Conservation (phyloP, 495 filamentous ascomycete species). For the Aspergillus sclerotioniger region DNA sequence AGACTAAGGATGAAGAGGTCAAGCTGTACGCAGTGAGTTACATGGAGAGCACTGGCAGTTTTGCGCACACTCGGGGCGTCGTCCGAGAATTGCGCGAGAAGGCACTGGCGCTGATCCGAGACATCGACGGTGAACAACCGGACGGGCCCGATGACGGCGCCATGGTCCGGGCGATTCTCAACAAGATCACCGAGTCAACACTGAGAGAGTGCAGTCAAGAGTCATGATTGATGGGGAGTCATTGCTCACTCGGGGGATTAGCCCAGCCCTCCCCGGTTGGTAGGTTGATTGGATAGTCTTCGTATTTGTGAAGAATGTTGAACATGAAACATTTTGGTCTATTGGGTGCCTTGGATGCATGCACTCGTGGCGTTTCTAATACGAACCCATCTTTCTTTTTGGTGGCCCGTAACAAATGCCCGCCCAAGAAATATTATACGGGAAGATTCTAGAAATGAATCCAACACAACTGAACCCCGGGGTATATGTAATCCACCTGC, state of each 20-base stretch:
- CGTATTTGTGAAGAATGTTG: neutral
- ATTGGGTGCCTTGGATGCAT: neutral
- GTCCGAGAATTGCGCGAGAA: constrained; percentile 63
- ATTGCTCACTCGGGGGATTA: neutral
- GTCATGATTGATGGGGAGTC: constrained; percentile 5
- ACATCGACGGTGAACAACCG: constrained; percentile 52
- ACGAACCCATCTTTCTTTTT: neutral
- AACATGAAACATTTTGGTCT: neutral
- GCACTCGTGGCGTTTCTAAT: neutral
- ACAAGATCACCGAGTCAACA: constrained; percentile 46
- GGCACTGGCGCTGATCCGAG: constrained; percentile 64
- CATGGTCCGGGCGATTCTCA: constrained; percentile 44
- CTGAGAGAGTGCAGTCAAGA: constrained; percentile 25
- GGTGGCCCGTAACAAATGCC: neutral
- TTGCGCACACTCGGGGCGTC: constrained; percentile 77
- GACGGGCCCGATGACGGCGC: constrained; percentile 35
- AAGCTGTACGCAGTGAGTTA: constrained; percentile 90
- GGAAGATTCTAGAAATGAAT: neutral
- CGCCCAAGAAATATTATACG: neutral
- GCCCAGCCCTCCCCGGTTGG: neutral
- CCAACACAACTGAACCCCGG: neutral
- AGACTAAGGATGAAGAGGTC: constrained; percentile 79
- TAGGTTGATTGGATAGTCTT: neutral
- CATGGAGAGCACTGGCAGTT: constrained; percentile 86
- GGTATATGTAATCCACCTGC: constrained; percentile 11